Evolutionary conservation across 108 stramenopile species (phyloP).

Genomic region (Cafeteria roenbergensis): DNA sequence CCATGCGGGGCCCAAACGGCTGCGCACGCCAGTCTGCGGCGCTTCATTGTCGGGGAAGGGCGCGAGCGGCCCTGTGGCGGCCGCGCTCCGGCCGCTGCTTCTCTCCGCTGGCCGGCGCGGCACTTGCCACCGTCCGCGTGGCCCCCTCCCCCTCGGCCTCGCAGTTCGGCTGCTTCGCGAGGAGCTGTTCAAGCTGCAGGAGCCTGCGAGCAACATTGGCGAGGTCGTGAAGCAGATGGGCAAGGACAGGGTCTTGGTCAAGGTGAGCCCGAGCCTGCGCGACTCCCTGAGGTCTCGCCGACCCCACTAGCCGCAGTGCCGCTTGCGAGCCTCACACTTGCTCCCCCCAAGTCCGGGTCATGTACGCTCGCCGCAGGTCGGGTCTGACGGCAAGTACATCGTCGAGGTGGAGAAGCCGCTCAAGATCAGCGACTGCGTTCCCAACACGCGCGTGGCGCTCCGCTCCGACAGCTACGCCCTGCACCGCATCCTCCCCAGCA

Average conservation of each 20-base stretch:
- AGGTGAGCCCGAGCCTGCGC: slow-evolving; percentile 53
- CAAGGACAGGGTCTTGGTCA: slow-evolving; percentile 87
- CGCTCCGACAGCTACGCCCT: slow-evolving; percentile 93
- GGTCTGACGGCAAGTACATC: slow-evolving; percentile 96
- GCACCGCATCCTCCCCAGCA: slow-evolving; percentile 95
- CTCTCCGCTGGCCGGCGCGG: neutral
- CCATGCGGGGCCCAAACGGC: no score
- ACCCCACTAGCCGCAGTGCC: no score
- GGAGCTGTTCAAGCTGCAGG: slow-evolving; percentile 90
- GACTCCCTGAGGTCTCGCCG: no score
- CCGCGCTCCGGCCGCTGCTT: neutral
- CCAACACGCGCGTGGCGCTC: slow-evolving; percentile 93
- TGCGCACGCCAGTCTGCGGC: no score
- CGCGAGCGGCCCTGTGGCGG: neutral
- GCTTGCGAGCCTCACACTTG: no score
- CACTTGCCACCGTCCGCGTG: slow-evolving; percentile 18
- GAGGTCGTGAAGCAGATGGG: slow-evolving; percentile 99
- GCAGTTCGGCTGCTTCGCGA: slow-evolving; percentile 67
- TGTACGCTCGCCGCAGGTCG: neutral
- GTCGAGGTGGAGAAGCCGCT: slow-evolving; percentile 92
- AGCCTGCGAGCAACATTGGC: slow-evolving; percentile 92
- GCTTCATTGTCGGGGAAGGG: neutral
- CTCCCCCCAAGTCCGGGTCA: no score
- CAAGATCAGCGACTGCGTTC: slow-evolving; percentile 82
- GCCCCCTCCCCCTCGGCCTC: neutral